Base-by-base conservation (phyloP, 495 filamentous ascomycete species). In the Aspergillus cavernicola region DNA sequence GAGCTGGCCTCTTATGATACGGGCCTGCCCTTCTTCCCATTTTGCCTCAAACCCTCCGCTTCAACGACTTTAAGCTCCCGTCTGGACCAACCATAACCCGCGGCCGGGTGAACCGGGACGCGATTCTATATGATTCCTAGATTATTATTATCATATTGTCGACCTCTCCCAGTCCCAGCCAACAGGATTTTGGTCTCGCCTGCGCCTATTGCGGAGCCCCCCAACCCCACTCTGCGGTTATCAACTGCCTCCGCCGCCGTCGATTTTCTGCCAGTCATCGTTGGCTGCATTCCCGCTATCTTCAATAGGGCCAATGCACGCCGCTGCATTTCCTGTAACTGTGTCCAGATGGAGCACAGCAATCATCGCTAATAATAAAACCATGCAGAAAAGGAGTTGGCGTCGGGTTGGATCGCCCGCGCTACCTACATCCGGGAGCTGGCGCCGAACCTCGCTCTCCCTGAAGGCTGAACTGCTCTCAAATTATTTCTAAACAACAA, bases 371-470 rank as follows among this genome's bases (percentile, higher is more conserved):
- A 50, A 38, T 50, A 50, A 50, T 50, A 38, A 45, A 35, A 39
- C 37, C 32, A 38, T 29, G 52, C 37, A 50, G 32, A 45, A 44
- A 45, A 50, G 28, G 49, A 54, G 41, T 48, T 52, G 46, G 38
- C 35, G 49, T 49, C 53, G n/a, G 52, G 55, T 58, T 58, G 54
- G 57, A 60, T 62, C 59, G 54, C 43, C 57, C 56, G 28, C 54
- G 39, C 53, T 57, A 61, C 48, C 49, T 55, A 23, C 55, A 48
- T 60, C 47, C 26, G 54, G 36, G 54, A 63, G 53, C 63, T 59
- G 54, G 56, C 55, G 60, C 56, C 61, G 61, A 62, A 56, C 50
- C 59, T 68, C 63, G 59, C 61, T 63, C 55, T 59, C 61, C 60
- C 56, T 36, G 31, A 33, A 33, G 3, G 26, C 26, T 29, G 36